Percentiles rank a stretch among this genome's conserved stretches.
These are phyloP conservation scores for Beauveria australis DNA, from an alignment of 2,329 filamentous ascomycete genomes.

Conservation along the genomic window DNA sequence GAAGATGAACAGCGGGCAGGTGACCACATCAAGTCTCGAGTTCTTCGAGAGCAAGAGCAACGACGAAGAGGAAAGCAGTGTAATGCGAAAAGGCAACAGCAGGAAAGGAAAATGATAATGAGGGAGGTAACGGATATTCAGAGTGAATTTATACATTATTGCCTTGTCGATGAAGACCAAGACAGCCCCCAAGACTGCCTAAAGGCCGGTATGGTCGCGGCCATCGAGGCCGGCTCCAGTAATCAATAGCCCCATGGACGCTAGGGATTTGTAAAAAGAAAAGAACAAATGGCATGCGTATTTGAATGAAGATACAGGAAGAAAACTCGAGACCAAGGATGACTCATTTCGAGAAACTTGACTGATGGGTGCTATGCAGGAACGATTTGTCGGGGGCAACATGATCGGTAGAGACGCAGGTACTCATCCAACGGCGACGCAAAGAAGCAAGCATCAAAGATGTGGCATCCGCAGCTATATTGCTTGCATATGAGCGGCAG, in stretches of 20 bases:
- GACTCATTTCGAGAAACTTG: neutral
- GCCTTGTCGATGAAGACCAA: neutral
- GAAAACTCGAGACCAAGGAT: neutral
- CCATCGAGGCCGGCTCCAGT: neutral
- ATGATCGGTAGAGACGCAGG: neutral
- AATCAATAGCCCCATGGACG: neutral
- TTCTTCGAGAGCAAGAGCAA: neutral
- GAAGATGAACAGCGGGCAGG: neutral
- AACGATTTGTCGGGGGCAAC: neutral
- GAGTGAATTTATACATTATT: neutral
- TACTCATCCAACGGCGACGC: neutral
- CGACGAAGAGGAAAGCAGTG: neutral
- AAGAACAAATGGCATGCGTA: neutral
- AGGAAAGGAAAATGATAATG: neutral
- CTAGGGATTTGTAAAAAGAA: neutral
- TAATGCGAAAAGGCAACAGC: neutral
- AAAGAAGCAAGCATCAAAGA: neutral
- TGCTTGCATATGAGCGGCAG: neutral
- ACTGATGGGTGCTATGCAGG: neutral
- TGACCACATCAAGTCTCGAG: constrained; percentile 3
- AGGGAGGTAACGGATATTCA: neutral
- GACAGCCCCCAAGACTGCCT: neutral
- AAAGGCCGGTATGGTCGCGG: neutral
- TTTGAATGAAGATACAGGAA: neutral
- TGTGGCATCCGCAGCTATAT: neutral